Evolutionary conservation across 306 rosid genomes (phyloP).

Genomic region (Sicyos edulis): DNA sequence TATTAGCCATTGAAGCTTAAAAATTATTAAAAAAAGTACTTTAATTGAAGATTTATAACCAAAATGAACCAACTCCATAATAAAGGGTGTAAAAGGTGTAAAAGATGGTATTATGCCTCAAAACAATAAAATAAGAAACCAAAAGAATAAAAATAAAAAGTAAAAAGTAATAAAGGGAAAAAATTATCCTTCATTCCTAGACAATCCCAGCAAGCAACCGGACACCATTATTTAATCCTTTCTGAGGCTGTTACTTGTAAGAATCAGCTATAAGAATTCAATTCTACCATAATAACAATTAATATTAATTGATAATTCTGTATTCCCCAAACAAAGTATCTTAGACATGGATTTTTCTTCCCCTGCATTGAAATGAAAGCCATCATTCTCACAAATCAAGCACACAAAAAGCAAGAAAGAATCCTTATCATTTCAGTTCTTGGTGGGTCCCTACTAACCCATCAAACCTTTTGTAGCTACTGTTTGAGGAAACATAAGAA

Average conservation of each 20-base stretch:
- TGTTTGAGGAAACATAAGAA: neutral
- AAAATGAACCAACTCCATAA: too few species aligned
- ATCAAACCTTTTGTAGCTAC: neutral
- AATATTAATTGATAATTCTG: neutral
- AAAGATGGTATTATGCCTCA: too few species aligned
- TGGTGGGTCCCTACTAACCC: constrained; percentile 13
- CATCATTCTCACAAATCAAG: neutral
- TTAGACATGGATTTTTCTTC: neutral
- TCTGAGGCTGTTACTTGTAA: neutral
- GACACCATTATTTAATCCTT: neutral
- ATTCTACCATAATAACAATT: neutral
- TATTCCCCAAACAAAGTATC: neutral
- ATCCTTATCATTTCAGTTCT: constrained; percentile 12
- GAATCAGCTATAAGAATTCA: constrained; percentile 5
- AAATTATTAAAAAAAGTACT: too few species aligned
- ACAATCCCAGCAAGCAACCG: constrained; percentile 15
- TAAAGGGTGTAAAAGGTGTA: too few species aligned
- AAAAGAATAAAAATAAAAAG: too few species aligned
- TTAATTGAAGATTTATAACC: too few species aligned
- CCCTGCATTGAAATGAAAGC: too few species aligned
- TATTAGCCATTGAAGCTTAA: too few species aligned
- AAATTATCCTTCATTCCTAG: too few species aligned
- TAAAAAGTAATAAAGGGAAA: too few species aligned
- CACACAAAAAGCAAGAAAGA: neutral
- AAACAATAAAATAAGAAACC: too few species aligned